Percentiles rank a stretch among this genome's conserved stretches.
Conservation (phyloP, 176 grass and related monocot species). For the Chrysopogon serrulatus region DNA sequence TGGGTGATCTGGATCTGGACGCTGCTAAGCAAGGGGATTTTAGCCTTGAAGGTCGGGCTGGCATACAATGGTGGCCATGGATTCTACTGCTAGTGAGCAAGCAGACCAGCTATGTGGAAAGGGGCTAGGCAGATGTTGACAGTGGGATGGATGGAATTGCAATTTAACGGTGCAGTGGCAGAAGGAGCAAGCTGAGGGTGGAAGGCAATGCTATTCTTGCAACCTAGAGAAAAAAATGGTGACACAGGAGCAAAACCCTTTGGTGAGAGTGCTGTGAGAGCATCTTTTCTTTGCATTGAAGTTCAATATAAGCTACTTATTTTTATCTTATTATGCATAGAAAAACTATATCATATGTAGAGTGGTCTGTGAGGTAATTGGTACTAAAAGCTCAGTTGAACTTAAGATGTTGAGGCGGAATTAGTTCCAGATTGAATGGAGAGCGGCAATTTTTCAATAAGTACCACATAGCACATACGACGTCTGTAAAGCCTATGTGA, state of each 20-base stretch:
- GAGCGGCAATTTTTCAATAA: background rate
- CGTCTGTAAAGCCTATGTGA: background rate
- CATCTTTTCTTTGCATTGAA: background rate
- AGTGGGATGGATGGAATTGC: background rate
- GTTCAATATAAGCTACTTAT: background rate
- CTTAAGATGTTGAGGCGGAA: background rate
- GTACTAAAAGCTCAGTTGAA: background rate
- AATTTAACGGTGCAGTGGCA: background rate
- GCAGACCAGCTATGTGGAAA: background rate
- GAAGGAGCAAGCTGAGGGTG: background rate
- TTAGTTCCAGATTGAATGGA: background rate
- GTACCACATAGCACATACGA: background rate
- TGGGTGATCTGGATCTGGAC: background rate
- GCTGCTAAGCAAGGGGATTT: background rate
- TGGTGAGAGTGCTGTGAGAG: background rate
- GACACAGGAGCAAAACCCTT: background rate
- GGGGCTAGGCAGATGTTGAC: background rate
- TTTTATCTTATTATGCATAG: background rate
- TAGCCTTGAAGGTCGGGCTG: background rate
- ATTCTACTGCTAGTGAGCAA: background rate
- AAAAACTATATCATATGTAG: background rate
- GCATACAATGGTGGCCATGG: background rate
- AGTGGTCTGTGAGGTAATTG: background rate
- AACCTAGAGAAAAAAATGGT: background rate
- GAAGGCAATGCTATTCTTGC: background rate